phyloP scores from a whole-genome alignment of 306 rosid genomes.

The Spatholobus suberectus region DNA sequence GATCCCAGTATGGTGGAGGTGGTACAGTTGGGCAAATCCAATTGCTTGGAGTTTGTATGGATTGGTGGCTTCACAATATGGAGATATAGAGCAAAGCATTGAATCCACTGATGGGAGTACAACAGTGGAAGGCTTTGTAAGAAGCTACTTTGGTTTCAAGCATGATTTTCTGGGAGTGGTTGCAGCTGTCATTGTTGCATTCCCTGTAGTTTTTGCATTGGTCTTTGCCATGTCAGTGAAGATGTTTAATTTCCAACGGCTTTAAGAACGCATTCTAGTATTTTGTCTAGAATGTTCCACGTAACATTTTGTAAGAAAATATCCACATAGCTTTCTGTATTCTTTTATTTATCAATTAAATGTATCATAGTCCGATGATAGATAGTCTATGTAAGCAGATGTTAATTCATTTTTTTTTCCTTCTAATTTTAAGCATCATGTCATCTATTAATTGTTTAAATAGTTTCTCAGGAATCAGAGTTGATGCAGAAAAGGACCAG shows the following conservation, averaged over 20 bases:
- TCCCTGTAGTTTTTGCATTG: slow-evolving; percentile 41
- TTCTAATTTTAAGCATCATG: not conserved
- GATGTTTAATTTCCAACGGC: slow-evolving; percentile 50
- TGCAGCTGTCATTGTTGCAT: slow-evolving; percentile 44
- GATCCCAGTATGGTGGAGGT: slow-evolving; percentile 70
- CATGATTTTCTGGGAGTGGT: slow-evolving; percentile 56
- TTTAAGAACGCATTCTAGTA: not conserved
- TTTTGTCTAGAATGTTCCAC: not conserved
- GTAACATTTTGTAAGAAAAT: not conserved
- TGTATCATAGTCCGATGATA: not conserved
- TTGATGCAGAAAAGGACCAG: not conserved
- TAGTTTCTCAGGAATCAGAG: not conserved
- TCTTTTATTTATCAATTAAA: not conserved
- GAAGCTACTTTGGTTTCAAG: slow-evolving; percentile 53
- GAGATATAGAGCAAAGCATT: slow-evolving; percentile 47
- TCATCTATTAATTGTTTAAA: not conserved
- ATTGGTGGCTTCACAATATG: slow-evolving; percentile 62
- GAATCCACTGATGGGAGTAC: not conserved
- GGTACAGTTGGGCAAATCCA: slow-evolving; percentile 67
- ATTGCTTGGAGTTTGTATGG: slow-evolving; percentile 68
- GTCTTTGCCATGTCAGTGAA: slow-evolving; percentile 46
- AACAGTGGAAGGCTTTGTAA: slow-evolving; percentile 46
- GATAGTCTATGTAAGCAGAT: not conserved
- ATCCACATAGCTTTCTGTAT: not conserved
- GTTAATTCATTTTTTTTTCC: not conserved